phyloP scores from a whole-genome alignment of 345 rosid species.

The Passiflora organensis region DNA sequence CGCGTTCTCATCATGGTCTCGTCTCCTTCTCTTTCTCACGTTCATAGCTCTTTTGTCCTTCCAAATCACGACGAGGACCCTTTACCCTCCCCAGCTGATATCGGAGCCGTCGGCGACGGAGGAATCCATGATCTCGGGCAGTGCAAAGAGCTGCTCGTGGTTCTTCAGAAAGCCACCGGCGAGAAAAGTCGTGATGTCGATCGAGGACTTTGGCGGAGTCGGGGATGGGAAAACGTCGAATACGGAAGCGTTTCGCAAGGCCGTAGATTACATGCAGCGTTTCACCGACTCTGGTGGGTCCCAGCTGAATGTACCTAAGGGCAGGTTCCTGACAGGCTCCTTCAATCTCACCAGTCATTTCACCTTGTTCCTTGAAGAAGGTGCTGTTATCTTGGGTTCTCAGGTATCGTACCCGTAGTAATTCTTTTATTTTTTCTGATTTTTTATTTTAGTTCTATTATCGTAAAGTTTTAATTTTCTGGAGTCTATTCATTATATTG shows the following conservation, averaged over 20 bases:
- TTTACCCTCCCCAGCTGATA: constrained; percentile 27
- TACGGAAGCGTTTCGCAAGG: constrained; percentile 67
- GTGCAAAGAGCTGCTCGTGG: constrained; percentile 33
- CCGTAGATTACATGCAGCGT: constrained; percentile 47
- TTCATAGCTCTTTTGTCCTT: constrained; percentile 42
- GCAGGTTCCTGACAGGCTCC: constrained; percentile 87
- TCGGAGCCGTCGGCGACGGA: constrained; percentile 7
- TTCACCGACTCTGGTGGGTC: constrained; percentile 49
- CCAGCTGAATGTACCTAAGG: constrained; percentile 74
- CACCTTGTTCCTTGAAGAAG: constrained; percentile 75
- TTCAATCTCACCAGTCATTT: constrained; percentile 91
- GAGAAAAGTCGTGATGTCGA: constrained; percentile 62
- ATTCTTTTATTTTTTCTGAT: neutral
- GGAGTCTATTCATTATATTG: too few relatives aligned
- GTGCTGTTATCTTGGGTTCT: constrained; percentile 83
- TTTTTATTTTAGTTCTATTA: neutral
- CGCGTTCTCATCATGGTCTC: constrained; percentile 44
- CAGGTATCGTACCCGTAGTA: constrained; percentile 35
- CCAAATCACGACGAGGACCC: constrained; percentile 51
- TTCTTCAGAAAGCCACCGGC: constrained; percentile 22
- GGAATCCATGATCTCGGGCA: neutral
- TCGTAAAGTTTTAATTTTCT: neutral
- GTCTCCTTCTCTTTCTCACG: constrained; percentile 47
- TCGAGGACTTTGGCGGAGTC: constrained; percentile 79
- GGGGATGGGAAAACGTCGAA: constrained; percentile 79